A percentile compares a stretch with the other conserved stretches of the same genome.
These are phyloP conservation scores for Aspergillus ustus DNA, from an alignment of 2,329 filamentous ascomycete genomes.

Conservation along the genomic window DNA sequence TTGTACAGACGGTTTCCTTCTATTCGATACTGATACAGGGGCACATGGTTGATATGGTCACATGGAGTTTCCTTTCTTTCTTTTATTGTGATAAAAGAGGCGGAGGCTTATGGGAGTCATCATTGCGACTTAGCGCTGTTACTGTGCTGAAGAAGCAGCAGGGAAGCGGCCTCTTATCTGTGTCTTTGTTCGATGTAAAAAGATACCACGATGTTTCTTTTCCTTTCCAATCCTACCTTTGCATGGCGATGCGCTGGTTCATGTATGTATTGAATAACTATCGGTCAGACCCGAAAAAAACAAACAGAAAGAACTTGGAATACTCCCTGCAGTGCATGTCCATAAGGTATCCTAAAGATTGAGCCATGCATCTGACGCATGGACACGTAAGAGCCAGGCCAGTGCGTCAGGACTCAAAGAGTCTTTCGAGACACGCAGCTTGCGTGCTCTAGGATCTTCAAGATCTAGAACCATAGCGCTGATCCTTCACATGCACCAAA, in stretches of 20 bases:
- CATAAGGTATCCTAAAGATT: background rate
- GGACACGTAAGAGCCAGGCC: slow-evolving; percentile 18
- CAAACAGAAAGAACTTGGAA: slow-evolving; percentile 9
- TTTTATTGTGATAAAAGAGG: slow-evolving; percentile 19
- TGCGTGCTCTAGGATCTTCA: slow-evolving; percentile 13
- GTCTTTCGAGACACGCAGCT: background rate
- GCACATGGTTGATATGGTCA: slow-evolving; percentile 23
- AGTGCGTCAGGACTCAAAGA: background rate
- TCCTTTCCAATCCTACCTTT: slow-evolving; percentile 5
- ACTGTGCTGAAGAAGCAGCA: slow-evolving; percentile 10
- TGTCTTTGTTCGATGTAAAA: slow-evolving; percentile 31
- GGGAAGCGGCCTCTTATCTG: slow-evolving; percentile 15
- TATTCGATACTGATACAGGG: slow-evolving; percentile 16
- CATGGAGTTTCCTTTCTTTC: slow-evolving; percentile 23
- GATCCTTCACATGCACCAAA: slow-evolving; percentile 22
- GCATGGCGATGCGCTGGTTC: slow-evolving; percentile 18
- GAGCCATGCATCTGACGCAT: slow-evolving; percentile 8
- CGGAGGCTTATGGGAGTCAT: slow-evolving; percentile 22
- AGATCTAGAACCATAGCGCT: slow-evolving; percentile 28
- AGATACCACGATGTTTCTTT: slow-evolving; percentile 34
- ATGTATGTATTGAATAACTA: slow-evolving; percentile 23
- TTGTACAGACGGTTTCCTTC: slow-evolving; percentile 38
- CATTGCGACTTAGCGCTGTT: slow-evolving; percentile 24
- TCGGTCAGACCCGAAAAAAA: slow-evolving; percentile 14
- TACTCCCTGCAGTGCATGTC: background rate